Conservation (phyloP, 768 basidiomycete species). For the Pilatotrama ljubarskyi region DNA sequence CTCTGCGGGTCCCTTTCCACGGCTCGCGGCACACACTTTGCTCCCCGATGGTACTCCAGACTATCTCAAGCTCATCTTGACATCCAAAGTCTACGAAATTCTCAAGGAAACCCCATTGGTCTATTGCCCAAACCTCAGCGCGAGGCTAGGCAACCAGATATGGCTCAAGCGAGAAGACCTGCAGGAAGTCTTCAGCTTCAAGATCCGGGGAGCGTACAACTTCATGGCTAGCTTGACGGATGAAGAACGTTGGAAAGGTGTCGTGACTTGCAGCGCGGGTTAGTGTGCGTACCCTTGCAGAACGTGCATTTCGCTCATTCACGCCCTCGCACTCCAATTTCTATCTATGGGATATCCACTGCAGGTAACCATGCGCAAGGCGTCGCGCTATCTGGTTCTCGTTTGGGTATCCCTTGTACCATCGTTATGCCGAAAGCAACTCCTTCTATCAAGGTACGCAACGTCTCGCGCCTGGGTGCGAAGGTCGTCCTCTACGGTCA, state of each 20-base stretch:
- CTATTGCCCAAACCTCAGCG: conserved; percentile 80
- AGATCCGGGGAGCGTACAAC: conserved; percentile 97
- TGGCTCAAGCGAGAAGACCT: conserved; percentile 97
- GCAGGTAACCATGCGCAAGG: conserved; percentile 98
- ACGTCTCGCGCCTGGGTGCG: conserved; percentile 92
- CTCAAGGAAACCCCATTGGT: conserved; percentile 89
- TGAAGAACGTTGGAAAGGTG: conserved; percentile 96
- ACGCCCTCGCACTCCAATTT: conserved; percentile 3
- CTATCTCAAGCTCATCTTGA: conserved; percentile 85
- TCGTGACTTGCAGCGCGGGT: conserved; percentile 98
- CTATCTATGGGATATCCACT: not conserved
- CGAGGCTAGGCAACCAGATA: conserved; percentile 88
- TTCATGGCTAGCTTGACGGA: conserved; percentile 89
- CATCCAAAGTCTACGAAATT: conserved; percentile 89
- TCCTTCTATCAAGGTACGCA: conserved; percentile 93
- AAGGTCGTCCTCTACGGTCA: conserved; percentile 89
- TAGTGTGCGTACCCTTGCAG: conserved; percentile 53
- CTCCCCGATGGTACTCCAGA: conserved; percentile 73
- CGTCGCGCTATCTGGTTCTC: conserved; percentile 90
- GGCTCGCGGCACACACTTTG: conserved; percentile 64
- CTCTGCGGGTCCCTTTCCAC: conserved; percentile 47
- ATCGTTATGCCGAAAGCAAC: conserved; percentile 98
- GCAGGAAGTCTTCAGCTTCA: conserved; percentile 98
- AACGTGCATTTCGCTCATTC: conserved; percentile 3
- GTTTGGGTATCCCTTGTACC: conserved; percentile 90